Base-by-base conservation (phyloP, 2,329 filamentous ascomycete genomes). In the Zarea fungicola region DNA sequence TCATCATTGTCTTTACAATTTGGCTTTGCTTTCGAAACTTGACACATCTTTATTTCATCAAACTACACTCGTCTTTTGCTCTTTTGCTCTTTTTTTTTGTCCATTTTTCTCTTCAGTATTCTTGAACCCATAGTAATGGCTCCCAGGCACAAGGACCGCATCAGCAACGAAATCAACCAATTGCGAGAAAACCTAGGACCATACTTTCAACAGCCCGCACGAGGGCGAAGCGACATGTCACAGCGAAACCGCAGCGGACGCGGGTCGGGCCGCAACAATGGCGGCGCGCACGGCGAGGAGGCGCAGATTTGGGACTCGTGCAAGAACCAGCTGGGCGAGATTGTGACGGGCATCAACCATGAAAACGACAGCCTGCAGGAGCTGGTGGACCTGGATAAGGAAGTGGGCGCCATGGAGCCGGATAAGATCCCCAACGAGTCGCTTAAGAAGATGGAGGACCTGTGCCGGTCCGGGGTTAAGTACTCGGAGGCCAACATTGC, bases 231-330 rank as follows among this genome's bases (percentile, higher is more conserved):
- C 58, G 54, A 56, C 47, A 73, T 72, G 69, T 71, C 70, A 36
- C 70, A 72, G 58, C 64, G 70, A 52, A 71, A 70, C 52, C 68
- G 71, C 48, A 71, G 69, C 56, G 68, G 68, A 44, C 70, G 70
- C 53, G 69, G 68, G 32, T 69, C 67, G 34, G 69, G 69, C 59
- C 66, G 70, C 35, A 73, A 70, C 60, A 72, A 69, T 41, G 68
- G 69, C 22, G 65, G 67, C 52, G 56, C 63, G 7, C 67, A 70
- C 26, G 71, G 71, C 23, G 71, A 74, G 53, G 71, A 74, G 55
- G 66, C 64, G 8, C 62, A 68, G 40, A 65, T 73, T 6, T 74
- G 71, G 71, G 69, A 72, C 28, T 55, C 59, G 2, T 67, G 63
- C 56, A 71, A 72, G 51, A 58, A 56, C 4, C 66, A 70, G 40